Percentiles rank a stretch among this genome's conserved stretches.
These are phyloP conservation scores for Euphorbia celastroides DNA, from an alignment of 441 rosid genomes.

Conservation along the genomic window DNA sequence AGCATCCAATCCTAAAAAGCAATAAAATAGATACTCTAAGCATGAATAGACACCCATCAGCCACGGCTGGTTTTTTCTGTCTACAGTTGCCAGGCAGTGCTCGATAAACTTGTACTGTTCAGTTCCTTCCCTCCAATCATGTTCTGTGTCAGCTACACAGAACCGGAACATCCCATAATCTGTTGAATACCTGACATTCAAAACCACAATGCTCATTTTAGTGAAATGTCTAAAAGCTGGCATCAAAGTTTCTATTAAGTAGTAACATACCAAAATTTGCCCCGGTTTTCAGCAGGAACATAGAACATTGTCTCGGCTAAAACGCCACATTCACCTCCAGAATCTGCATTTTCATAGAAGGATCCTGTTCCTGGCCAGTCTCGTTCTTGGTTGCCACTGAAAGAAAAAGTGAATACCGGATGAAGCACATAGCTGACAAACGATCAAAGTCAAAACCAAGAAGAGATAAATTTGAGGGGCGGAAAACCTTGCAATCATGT, in stretches of 20 bases:
- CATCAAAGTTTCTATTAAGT: background rate
- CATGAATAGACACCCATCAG: too few relatives aligned
- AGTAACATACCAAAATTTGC: constrained; percentile 54
- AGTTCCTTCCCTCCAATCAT: constrained; percentile 85
- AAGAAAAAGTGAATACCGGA: constrained; percentile 16
- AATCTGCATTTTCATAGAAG: constrained; percentile 57
- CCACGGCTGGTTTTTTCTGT: constrained; percentile 84
- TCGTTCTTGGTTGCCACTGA: constrained; percentile 86
- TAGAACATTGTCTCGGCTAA: constrained; percentile 81
- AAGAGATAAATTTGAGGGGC: background rate
- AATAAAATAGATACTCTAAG: too few relatives aligned
- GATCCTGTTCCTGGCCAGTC: constrained; percentile 89
- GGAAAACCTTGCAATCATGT: constrained; percentile 76
- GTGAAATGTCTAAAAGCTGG: background rate
- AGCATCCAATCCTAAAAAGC: too few relatives aligned
- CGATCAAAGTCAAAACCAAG: background rate
- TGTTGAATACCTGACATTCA: constrained; percentile 50
- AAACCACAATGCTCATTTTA: constrained; percentile 3
- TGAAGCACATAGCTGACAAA: constrained; percentile 6
- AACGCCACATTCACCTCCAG: constrained; percentile 93
- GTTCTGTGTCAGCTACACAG: constrained; percentile 82
- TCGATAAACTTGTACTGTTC: constrained; percentile 77
- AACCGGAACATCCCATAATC: constrained; percentile 88
- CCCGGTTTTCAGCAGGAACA: constrained; percentile 73
- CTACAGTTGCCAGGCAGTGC: constrained; percentile 63